phyloP scores from a whole-genome alignment of 2,329 filamentous ascomycete species.

The Alternaria incomplexa region DNA sequence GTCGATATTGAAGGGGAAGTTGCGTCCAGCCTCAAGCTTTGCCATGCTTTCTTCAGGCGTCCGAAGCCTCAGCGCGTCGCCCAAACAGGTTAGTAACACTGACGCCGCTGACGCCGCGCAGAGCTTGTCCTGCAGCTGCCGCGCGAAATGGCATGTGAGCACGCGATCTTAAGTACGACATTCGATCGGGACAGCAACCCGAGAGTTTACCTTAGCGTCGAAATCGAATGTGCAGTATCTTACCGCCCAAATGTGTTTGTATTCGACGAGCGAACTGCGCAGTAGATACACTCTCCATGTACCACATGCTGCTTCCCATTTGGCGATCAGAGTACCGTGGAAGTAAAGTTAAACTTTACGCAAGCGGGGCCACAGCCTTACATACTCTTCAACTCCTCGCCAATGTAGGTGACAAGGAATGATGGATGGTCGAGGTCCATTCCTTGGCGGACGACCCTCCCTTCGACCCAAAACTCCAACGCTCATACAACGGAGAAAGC shows the following conservation, averaged over 20 bases:
- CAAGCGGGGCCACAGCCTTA: background rate
- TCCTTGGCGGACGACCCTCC: background rate
- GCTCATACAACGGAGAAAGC: background rate
- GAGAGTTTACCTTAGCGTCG: background rate
- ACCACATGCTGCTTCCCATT: background rate
- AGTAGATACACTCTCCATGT: background rate
- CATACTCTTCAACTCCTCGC: background rate
- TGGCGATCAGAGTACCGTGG: background rate
- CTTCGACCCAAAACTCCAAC: background rate
- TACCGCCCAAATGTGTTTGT: background rate
- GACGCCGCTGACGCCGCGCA: background rate
- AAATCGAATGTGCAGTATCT: background rate
- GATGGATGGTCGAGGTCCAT: background rate
- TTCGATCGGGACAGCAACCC: background rate
- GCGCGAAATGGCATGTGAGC: background rate
- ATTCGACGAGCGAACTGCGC: background rate
- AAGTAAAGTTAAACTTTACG: background rate
- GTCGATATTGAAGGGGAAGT: background rate
- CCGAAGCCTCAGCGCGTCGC: constrained; percentile 2
- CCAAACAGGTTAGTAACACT: background rate
- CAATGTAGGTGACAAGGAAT: background rate
- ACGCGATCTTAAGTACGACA: background rate
- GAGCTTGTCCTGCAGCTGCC: constrained; percentile 5
- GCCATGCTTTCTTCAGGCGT: constrained; percentile 12
- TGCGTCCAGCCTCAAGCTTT: constrained; percentile 10